Evolutionary conservation across 2,329 filamentous ascomycete genomes (phyloP).

Genomic region (Colletotrichum viniferum): DNA sequence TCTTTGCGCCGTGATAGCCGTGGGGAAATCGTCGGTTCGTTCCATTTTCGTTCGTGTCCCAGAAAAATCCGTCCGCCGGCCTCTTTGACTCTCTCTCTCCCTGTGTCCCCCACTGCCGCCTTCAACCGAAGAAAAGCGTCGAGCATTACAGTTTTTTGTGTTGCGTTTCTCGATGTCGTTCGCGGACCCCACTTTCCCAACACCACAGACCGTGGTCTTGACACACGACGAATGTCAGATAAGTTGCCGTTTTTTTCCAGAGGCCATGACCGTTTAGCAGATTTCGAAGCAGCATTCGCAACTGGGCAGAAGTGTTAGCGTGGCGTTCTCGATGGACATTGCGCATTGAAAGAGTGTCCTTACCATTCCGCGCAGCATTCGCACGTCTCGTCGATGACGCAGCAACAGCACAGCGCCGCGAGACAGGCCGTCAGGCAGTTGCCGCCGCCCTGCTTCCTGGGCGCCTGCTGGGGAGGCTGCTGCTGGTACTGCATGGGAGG

Average conservation of each 20-base stretch:
- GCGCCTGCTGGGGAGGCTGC: conserved; percentile 31
- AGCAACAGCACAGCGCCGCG: conserved; percentile 55
- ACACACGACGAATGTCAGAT: background rate
- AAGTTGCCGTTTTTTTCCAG: background rate
- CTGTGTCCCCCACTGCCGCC: background rate
- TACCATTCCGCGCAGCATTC: conserved; percentile 47
- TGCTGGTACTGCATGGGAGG: conserved; percentile 50
- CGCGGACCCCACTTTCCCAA: background rate
- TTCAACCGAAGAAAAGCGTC: background rate
- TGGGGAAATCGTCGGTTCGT: background rate
- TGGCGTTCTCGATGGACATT: background rate
- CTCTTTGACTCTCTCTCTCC: background rate
- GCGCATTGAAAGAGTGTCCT: conserved; percentile 16
- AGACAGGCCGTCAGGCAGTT: conserved; percentile 52
- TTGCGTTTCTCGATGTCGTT: background rate
- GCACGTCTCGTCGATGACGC: conserved; percentile 53
- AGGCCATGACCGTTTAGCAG: conserved; percentile 11
- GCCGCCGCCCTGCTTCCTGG: conserved; percentile 34
- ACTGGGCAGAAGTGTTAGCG: conserved; percentile 17
- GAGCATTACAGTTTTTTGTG: conserved; percentile 9
- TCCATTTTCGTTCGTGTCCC: background rate
- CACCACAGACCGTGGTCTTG: background rate
- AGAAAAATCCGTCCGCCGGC: background rate
- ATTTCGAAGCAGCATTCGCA: conserved; percentile 41
- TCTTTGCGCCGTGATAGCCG: background rate